Evolutionary conservation across 305 asterid species (phyloP).

Genomic region (Fraxinus sp.): DNA sequence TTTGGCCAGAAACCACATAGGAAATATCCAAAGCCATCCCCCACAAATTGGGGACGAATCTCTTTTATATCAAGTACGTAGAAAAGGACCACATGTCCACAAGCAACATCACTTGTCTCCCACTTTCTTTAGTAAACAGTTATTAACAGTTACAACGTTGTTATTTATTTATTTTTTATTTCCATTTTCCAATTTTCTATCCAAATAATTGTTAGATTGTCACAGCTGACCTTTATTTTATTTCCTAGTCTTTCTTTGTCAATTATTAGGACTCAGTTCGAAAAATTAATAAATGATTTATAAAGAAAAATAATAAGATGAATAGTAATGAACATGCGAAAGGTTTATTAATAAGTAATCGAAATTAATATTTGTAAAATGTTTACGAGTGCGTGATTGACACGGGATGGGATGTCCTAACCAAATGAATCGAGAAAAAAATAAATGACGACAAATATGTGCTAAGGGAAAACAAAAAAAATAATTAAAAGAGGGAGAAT

Average conservation of each 20-base stretch:
- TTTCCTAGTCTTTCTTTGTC: background rate
- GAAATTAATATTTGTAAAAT: no score
- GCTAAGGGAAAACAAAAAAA: slow-evolving; percentile 12
- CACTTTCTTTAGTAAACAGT: slow-evolving; percentile 27
- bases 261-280: background rate
- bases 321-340: background rate
- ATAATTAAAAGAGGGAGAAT: background rate
- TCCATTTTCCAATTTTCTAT: background rate
- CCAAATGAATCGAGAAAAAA: background rate
- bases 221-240: background rate
- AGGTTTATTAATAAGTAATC: background rate
- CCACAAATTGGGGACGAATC: slow-evolving; percentile 39
- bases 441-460: background rate
- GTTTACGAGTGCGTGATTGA: background rate
- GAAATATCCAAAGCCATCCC: slow-evolving; percentile 18
- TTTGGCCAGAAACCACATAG: background rate
- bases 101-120: slow-evolving; percentile 25
- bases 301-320: background rate
- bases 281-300: no score
- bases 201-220: background rate
- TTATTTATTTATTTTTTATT: background rate
- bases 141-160: slow-evolving; percentile 26
- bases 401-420: background rate
- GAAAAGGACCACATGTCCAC: background rate
- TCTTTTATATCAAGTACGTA: slow-evolving; percentile 11